These are phyloP conservation scores for Neopestalotiopsis clavispora DNA, from an alignment of 2,329 filamentous ascomycete genomes.

Conservation along the genomic window DNA sequence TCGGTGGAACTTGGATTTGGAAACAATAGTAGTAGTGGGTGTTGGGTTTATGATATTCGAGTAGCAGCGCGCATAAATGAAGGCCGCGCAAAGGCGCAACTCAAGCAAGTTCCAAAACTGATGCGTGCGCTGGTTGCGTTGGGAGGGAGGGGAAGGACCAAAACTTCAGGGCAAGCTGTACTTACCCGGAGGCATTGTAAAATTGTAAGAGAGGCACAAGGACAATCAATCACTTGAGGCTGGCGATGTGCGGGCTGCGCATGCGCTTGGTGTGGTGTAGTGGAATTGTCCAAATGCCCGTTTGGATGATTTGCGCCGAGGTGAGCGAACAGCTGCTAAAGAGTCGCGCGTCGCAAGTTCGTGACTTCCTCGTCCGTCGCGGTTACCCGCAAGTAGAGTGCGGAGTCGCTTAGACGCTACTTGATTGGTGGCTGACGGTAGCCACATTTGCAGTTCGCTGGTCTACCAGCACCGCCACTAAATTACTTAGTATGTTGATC, in stretches of 20 bases:
- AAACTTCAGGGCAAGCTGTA: slow-evolving; percentile 13
- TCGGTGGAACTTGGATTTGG: background rate
- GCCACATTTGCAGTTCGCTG: too few relatives aligned
- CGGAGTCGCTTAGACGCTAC: background rate
- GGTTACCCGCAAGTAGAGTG: background rate
- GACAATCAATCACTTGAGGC: background rate
- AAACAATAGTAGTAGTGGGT: background rate
- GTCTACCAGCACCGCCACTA: too few relatives aligned
- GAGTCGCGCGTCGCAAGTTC: background rate
- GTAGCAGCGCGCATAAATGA: background rate
- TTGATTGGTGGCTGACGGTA: background rate
- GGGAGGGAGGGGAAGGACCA: background rate
- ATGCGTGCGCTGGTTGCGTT: background rate
- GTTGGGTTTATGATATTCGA: background rate
- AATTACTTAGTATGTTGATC: too few relatives aligned
- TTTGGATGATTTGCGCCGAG: background rate
- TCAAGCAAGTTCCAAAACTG: background rate
- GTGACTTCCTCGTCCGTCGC: background rate
- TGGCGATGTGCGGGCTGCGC: background rate
- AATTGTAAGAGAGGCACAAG: background rate
- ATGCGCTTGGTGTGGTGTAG: background rate
- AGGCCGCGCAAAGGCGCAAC: background rate
- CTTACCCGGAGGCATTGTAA: slow-evolving; percentile 31
- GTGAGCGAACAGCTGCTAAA: background rate
- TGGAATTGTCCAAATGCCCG: background rate